Percentiles rank a stretch among this genome's conserved stretches.
Conservation (phyloP, 495 filamentous ascomycete species). For the Tuber microsphaerosporum region DNA sequence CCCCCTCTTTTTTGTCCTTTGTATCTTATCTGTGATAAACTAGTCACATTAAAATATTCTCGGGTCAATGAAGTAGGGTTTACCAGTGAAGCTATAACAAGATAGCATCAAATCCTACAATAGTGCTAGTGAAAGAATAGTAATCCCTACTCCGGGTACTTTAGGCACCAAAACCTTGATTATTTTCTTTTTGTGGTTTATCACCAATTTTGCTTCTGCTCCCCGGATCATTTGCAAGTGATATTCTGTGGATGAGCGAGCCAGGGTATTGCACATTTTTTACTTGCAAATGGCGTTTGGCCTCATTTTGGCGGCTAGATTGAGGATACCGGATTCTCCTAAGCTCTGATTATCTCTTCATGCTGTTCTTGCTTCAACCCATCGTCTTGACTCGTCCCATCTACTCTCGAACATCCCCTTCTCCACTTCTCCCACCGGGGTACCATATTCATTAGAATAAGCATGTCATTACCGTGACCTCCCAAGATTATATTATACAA, state of each 20-base stretch:
- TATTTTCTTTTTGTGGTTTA: background rate
- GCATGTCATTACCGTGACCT: background rate
- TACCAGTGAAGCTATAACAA: no score
- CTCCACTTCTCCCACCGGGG: background rate
- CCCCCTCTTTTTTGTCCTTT: no score
- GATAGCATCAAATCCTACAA: no score
- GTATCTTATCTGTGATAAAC: no score
- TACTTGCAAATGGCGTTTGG: background rate
- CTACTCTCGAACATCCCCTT: background rate
- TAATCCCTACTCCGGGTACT: no score
- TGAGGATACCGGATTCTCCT: background rate
- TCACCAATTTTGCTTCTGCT: background rate
- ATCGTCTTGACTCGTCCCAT: background rate
- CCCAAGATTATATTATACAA: constrained; percentile 6
- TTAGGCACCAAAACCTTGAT: background rate
- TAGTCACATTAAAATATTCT: no score
- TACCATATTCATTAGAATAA: background rate
- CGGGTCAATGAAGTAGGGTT: no score
- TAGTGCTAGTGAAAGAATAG: no score
- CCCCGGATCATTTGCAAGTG: background rate
- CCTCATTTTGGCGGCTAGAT: background rate
- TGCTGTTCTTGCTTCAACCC: background rate
- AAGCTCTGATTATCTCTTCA: background rate
- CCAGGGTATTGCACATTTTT: background rate
- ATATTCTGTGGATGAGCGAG: background rate